Conservation (phyloP, 352 stramenopile species). For the Pythium pectinolyticum region DNA sequence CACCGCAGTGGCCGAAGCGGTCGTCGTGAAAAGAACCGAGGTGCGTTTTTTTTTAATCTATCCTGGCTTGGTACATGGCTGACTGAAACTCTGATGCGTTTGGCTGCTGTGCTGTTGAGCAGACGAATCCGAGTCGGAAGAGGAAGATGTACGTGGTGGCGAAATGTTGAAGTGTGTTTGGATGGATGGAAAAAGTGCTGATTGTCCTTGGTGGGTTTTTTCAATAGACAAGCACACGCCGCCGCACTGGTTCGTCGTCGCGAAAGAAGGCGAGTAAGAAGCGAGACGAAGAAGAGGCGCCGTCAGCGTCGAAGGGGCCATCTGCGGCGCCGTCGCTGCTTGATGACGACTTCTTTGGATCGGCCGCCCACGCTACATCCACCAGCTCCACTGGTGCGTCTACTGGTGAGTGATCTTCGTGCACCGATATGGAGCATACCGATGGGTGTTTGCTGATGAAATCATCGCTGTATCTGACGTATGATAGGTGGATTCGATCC, state of each 20-base stretch:
- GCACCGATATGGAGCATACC: too few relatives aligned
- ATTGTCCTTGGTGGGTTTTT: slow-evolving; percentile 1
- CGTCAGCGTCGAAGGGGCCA: slow-evolving; percentile 49
- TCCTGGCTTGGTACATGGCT: not conserved
- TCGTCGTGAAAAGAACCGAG: slow-evolving; percentile 43
- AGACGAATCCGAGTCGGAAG: slow-evolving; percentile 76
- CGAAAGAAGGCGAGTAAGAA: slow-evolving; percentile 71
- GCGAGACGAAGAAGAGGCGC: slow-evolving; percentile 60
- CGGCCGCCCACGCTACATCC: slow-evolving; percentile 34
- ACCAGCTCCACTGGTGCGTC: slow-evolving; percentile 28
- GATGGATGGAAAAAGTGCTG: slow-evolving; percentile 8
- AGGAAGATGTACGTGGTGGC: slow-evolving; percentile 46
- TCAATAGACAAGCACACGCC: slow-evolving; percentile 32
- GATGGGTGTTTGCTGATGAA: slow-evolving; percentile 9
- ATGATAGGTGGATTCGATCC: slow-evolving; percentile 53
- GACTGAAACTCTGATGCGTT: not conserved
- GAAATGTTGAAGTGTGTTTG: not conserved
- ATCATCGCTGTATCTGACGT: too few relatives aligned
- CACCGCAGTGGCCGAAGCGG: slow-evolving; percentile 38
- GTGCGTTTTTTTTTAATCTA: slow-evolving; percentile 7
- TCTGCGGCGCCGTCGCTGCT: slow-evolving; percentile 68
- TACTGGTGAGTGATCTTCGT: not conserved
- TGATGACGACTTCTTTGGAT: slow-evolving; percentile 76
- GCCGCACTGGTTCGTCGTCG: slow-evolving; percentile 48
- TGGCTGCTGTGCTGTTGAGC: not conserved